Evolutionary conservation across 108 stramenopile genomes (phyloP), one percentile per base, ranked within the genome.

Genomic region (Hondaea fermentalgiana): DNA sequence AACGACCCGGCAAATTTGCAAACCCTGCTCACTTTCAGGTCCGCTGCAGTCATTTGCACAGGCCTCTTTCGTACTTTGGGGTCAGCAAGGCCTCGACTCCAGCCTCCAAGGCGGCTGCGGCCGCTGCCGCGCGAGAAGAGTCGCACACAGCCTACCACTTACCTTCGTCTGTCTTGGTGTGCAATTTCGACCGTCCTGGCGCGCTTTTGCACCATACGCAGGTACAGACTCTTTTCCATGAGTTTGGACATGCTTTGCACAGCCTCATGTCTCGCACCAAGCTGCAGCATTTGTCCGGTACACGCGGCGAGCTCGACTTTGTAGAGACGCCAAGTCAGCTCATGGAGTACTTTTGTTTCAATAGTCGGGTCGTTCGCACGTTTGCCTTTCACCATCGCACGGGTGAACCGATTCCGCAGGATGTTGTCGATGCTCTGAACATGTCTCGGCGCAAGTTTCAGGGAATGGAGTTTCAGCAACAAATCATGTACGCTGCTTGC

Each of bases 1-100:
- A 95, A 17, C 93, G 97, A 29, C 93, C 94, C 14, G 95, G 95
- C 28, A 99, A 99, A 89, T 98, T 95, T 89, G 90, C 92, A 49
- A 97, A 98, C 90, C 96, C 98, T 5, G 99, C 99, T 10, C 99
- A 99, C 90, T 99, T 98, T 90, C 98, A 97, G 5, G 96, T 99
- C 23, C 96, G 96, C 23, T 98, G 99, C 88, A 98, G 98, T 45
- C 96, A 87, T 5, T 58, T 88, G 42, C 23, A 59, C 23, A 58
- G 58, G 19, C 23, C 87, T 5, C 5, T 60, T 14, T 44, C 29
- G 35, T 29, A 23, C n/a, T 51, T 59, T 29, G 25, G 29, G 5
- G 59, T 10, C 42, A 44, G 8, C 59, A 59, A 42, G 29, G 87
- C 87, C 21, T 64, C 60, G 29, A 16, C 35, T 8, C 60, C 60